phyloP scores from a whole-genome alignment of 345 rosid species.

The Linum trigynum region DNA sequence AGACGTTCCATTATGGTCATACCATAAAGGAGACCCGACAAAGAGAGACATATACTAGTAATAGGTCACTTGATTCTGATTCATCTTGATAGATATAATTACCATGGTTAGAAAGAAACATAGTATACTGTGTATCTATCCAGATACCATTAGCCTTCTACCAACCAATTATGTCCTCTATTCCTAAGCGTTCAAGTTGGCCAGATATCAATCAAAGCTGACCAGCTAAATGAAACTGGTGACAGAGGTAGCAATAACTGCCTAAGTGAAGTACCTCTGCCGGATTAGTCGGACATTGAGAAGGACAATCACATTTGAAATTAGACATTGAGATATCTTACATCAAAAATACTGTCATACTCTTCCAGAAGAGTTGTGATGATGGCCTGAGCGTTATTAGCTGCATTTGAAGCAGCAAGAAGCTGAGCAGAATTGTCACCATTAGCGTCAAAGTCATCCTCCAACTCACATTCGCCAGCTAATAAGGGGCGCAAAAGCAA shows the following conservation, averaged over 20 bases:
- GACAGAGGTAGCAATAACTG: not conserved
- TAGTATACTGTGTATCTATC: too few relatives aligned
- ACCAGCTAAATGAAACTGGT: not conserved
- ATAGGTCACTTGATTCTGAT: too few relatives aligned
- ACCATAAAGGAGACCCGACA: too few relatives aligned
- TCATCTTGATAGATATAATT: too few relatives aligned
- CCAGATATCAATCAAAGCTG: not conserved
- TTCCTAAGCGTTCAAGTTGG: not conserved
- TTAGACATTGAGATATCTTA: constrained; percentile 31
- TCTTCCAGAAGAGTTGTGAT: constrained; percentile 81
- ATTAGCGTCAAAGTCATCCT: constrained; percentile 70
- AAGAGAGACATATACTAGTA: too few relatives aligned
- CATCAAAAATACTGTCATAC: constrained; percentile 76
- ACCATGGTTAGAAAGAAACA: too few relatives aligned
- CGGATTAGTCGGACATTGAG: too few relatives aligned
- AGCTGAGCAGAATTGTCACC: constrained; percentile 96
- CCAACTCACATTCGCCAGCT: constrained; percentile 96
- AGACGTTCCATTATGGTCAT: too few relatives aligned
- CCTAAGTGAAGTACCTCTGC: too few relatives aligned
- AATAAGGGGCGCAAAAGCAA: constrained; percentile 82
- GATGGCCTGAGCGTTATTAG: constrained; percentile 88
- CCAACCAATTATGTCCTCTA: not conserved
- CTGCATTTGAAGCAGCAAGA: constrained; percentile 99
- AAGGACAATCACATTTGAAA: not conserved
- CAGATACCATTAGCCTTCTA: too few relatives aligned